Evolutionary conservation across 2,329 filamentous ascomycete species (phyloP), one percentile per base, ranked within the genome.

Genomic region (Metarhizium robertsii): DNA sequence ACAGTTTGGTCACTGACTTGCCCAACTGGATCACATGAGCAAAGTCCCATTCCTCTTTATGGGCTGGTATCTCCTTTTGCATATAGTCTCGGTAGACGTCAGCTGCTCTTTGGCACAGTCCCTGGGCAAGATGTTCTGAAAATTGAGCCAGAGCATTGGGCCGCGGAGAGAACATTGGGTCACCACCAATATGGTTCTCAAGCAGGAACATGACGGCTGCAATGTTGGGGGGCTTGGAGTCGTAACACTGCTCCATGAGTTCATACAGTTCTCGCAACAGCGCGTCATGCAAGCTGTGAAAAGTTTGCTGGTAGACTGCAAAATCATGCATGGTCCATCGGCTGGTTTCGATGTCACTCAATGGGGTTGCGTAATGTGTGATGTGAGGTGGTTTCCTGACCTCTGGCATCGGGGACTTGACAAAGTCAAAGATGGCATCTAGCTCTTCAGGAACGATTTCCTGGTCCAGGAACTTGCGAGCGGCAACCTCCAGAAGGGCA

Each of bases 11-110:
- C 5, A 97, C 90, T 0, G 85, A 84, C 67, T 94, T 90, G 16
- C 92, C 91, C 29, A 99, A 81, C 65, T 92, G 84, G 57, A 96
- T 90, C 55, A 97, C 87, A 69, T 97, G 90, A 59, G 82, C 87
- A 67, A 95, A 92, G 62, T 96, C 84, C 92, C 94, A 96, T 52
- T 89, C 80, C 60, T 91, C 84, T 62, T 90, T 86, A 55, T 86
- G 82, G 38, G 87, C 80, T 1, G 92, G 91, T 1, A 99, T 85
- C 64, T 92, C 82, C 59, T 86, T 84, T 57, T 92, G 83, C 51
- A 97, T 81, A 60, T 92, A 85, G 32, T 81, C 82, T 55, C 87
- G 82, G 67, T 99, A 97, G 5, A 87, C 85, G n/a, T 86, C 83
- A 18, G 81, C 81, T 7, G 92, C 92, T 64, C 87, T 87, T 59